Evolutionary conservation across 345 rosid genomes (phyloP).

Genomic region (Gossypium rotundifolium): DNA sequence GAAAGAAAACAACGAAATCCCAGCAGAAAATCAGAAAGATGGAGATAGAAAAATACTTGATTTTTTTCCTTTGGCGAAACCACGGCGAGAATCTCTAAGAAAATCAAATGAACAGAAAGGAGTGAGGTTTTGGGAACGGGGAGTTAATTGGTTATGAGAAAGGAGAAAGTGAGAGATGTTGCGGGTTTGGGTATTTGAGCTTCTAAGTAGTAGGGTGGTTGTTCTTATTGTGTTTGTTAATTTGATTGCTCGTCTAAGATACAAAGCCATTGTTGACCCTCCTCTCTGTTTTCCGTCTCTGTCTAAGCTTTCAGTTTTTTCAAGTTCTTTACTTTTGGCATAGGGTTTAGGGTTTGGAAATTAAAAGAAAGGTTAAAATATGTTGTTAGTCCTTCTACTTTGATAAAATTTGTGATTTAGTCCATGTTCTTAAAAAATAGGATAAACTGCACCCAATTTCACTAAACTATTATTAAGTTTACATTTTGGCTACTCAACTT

Average conservation of each 20-base stretch:
- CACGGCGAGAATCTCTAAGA: conserved; percentile 43
- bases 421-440: too few relatives aligned
- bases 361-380: neutral
- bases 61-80: conserved; percentile 71
- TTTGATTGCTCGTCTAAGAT: conserved; percentile 42
- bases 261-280: conserved; percentile 40
- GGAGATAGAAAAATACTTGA: conserved; percentile 41
- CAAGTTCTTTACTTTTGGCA: neutral
- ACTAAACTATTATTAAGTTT: too few relatives aligned
- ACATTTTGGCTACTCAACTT: too few relatives aligned
- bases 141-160: conserved; percentile 18
- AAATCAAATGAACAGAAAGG: conserved; percentile 19
- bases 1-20: neutral
- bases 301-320: neutral
- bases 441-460: too few relatives aligned
- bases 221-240: conserved; percentile 22
- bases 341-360: neutral
- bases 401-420: too few relatives aligned
- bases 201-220: conserved; percentile 24
- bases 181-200: conserved; percentile 20
- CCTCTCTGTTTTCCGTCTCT: neutral
- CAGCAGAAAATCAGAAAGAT: neutral
- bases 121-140: neutral
- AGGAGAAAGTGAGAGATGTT: conserved; percentile 4
- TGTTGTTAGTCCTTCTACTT: too few relatives aligned